Conservation (phyloP, 106 monocot genomes). For the Agapanthus africanus region DNA sequence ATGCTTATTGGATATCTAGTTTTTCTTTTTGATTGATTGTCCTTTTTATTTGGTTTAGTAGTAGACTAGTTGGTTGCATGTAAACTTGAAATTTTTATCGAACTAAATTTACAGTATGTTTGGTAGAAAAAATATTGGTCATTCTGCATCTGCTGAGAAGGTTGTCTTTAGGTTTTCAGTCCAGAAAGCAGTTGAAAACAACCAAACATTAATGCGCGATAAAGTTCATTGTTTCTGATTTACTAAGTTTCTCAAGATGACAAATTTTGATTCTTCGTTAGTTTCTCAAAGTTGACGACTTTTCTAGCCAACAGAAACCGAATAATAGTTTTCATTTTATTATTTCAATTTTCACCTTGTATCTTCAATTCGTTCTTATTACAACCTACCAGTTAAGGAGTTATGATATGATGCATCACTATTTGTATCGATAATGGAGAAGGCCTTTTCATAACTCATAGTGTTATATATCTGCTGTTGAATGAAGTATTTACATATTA, state of each 20-base stretch:
- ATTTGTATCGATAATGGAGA: too few relatives aligned
- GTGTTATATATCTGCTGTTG: neutral
- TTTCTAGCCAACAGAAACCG: too few relatives aligned
- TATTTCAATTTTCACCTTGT: neutral
- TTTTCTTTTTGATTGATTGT: too few relatives aligned
- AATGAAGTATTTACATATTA: neutral
- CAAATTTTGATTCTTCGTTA: neutral
- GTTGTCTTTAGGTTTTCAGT: neutral
- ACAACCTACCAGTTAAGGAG: neutral
- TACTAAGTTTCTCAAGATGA: neutral
- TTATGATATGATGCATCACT: neutral
- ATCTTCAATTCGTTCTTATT: neutral
- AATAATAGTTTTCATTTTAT: too few relatives aligned
- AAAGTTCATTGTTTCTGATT: too few relatives aligned
- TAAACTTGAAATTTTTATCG: neutral
- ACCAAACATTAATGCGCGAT: too few relatives aligned
- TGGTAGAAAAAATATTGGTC: neutral
- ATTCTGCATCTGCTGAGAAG: neutral
- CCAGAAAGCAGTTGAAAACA: neutral
- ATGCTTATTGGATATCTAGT: too few relatives aligned
- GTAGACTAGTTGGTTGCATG: neutral
- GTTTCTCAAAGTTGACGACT: neutral
- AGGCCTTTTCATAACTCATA: neutral
- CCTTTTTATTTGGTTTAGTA: neutral
- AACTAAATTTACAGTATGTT: neutral